phyloP scores from a whole-genome alignment of 2,329 filamentous ascomycete species.

The Trichoderma oligosporum region DNA sequence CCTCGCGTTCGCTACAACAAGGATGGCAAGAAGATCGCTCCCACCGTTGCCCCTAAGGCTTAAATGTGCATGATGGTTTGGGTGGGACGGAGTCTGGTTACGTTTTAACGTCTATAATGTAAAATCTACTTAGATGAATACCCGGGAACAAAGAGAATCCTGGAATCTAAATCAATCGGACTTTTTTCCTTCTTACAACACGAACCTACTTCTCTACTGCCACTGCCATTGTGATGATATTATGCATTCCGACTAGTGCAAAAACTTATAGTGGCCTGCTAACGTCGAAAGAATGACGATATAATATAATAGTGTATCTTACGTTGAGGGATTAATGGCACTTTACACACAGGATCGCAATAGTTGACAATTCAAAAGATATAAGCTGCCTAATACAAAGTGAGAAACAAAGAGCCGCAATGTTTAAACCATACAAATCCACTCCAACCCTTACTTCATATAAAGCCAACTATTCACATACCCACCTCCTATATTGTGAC shows the following conservation, averaged over 20 bases:
- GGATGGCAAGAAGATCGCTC: constrained; percentile 99
- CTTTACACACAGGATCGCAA: no score
- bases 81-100: constrained; percentile 38
- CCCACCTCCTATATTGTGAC: neutral
- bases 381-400: neutral
- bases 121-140: constrained; percentile 37
- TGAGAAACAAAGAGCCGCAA: neutral
- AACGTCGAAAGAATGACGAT: no score
- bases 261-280: no score
- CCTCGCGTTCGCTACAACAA: constrained; percentile 99
- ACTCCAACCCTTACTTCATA: neutral
- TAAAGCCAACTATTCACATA: neutral
- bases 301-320: no score
- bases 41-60: constrained; percentile 51
- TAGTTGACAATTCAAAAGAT: no score
- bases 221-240: no score
- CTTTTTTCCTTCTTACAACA: constrained; percentile 22
- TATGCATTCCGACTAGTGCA: no score
- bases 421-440: neutral
- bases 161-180: constrained; percentile 27
- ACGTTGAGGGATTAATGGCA: no score
- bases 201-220: neutral
- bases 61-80: constrained; percentile 30
- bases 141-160: constrained; percentile 31
- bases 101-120: constrained; percentile 38